Evolutionary conservation across 345 rosid genomes (phyloP), one percentile per base, ranked within the genome.

Genomic region (Iberis pinnata): DNA sequence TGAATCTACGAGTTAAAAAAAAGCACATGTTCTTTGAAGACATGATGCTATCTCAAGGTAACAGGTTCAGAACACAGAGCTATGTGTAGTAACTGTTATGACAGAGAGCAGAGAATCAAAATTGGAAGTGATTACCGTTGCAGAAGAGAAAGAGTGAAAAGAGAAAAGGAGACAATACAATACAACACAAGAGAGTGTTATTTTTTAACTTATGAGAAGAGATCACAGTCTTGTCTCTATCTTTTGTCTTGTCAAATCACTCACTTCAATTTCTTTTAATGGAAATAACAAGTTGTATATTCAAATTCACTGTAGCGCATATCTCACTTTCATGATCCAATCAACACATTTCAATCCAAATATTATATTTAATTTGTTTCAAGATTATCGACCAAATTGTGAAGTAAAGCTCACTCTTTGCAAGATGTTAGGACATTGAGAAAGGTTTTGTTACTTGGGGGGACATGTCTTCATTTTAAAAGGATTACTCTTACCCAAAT

Each of bases 241-340:
- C 70, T n/a, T 37, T 42, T 49, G 65, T 66, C 47, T 15, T 32
- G 71, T 66, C 71, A 59, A 37, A 59, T 66, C 70, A 59, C 55
- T 51, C 43, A 15, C 8, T 29, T 65, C 47, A 59, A 47, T 55
- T 59, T 64, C 52, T 60, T 42, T 39, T 38, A 43, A 60, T 51
- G 7, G 61, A 61, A 59, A 66, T 43, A 38, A 51, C 54, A 52
- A 52, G 65, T 36, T 53, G 55, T 66, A 50, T 36, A 51, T 58
- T 39, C 49, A 2, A 9, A 16, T 25, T 58, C 64, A 36, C 33
- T 43, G 46, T 58, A 64, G n/a, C n/a, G 39, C 64, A 58, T 31
- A 43, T 65, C 31, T 63, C 67, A 53, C 3, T 63, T 19, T 63
- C 60, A 63, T 53, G 60, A 18, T 36, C 50, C 18, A 53, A 53